phyloP scores from a whole-genome alignment of 306 rosid genomes.

The Malus sieversii region DNA sequence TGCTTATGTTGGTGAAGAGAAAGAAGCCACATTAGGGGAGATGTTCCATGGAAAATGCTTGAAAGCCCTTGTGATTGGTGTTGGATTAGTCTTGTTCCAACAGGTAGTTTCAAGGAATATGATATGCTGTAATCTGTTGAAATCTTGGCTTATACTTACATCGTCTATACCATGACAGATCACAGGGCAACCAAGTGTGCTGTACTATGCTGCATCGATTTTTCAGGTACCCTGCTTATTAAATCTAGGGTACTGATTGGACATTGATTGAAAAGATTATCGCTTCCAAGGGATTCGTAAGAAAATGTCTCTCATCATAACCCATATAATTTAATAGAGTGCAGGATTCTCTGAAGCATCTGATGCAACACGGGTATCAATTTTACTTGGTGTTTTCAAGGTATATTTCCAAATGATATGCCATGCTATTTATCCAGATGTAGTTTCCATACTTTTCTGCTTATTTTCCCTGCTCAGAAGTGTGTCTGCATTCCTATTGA shows the following conservation, averaged over 20 bases:
- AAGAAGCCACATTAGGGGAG: slow-evolving; percentile 52
- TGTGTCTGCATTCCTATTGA: background rate
- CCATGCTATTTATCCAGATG: background rate
- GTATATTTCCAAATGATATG: slow-evolving; percentile 25
- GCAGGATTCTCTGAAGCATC: slow-evolving; percentile 93
- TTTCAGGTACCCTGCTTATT: slow-evolving; percentile 60
- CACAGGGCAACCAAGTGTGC: slow-evolving; percentile 98
- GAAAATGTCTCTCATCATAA: slow-evolving; percentile 22
- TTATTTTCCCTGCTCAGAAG: background rate
- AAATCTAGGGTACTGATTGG: slow-evolving; percentile 9
- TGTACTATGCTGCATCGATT: slow-evolving; percentile 88
- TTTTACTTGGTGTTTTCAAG: slow-evolving; percentile 82
- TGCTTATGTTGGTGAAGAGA: slow-evolving; percentile 59
- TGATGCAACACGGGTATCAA: slow-evolving; percentile 93
- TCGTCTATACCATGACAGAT: slow-evolving; percentile 49
- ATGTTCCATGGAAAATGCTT: slow-evolving; percentile 69
- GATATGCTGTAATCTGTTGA: slow-evolving; percentile 10
- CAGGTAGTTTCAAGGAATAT: slow-evolving; percentile 54
- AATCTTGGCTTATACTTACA: slow-evolving; percentile 22
- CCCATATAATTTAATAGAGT: slow-evolving; percentile 38
- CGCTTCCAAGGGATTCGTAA: background rate
- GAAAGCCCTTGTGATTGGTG: slow-evolving; percentile 76
- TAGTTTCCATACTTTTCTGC: background rate
- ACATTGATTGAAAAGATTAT: slow-evolving; percentile 7
- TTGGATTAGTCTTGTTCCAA: slow-evolving; percentile 87